phyloP scores from a whole-genome alignment of 805 yeast species.

The Allodekkera sacchari region DNA sequence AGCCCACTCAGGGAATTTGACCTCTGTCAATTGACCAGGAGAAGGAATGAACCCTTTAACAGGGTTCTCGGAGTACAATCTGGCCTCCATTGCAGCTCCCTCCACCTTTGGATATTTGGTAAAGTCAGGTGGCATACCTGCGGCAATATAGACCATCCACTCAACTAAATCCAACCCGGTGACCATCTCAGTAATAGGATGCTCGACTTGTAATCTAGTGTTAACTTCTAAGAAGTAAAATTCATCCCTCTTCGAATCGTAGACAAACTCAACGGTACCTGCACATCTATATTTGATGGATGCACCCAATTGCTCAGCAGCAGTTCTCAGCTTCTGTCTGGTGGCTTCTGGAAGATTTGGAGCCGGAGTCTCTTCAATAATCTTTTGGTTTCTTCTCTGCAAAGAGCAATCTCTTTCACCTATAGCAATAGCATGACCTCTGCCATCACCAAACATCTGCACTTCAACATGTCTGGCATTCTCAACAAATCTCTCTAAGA shows the following conservation, averaged over 20 bases:
- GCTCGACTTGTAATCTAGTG: slow-evolving; percentile 96
- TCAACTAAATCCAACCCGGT: slow-evolving; percentile 94
- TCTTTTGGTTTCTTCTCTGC: slow-evolving; percentile 94
- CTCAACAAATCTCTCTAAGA: slow-evolving; percentile 89
- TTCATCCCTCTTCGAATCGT: slow-evolving; percentile 77
- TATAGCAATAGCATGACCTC: slow-evolving; percentile 83
- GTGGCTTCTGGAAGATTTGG: slow-evolving; percentile 83
- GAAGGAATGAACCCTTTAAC: slow-evolving; percentile 92
- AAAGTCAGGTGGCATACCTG: slow-evolving; percentile 80
- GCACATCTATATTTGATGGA: slow-evolving; percentile 90
- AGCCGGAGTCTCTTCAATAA: slow-evolving; percentile 97
- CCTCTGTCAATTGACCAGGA: slow-evolving; percentile 88
- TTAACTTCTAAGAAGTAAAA: slow-evolving; percentile 94
- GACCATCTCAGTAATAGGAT: slow-evolving; percentile 92
- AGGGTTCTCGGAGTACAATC: slow-evolving; percentile 95
- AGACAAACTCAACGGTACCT: slow-evolving; percentile 94
- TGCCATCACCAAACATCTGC: slow-evolving; percentile 94
- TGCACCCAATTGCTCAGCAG: slow-evolving; percentile 78
- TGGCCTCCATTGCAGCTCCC: slow-evolving; percentile 95
- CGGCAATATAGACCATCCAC: slow-evolving; percentile 93
- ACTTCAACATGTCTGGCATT: slow-evolving; percentile 94
- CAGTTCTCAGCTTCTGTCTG: slow-evolving; percentile 63
- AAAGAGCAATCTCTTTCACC: slow-evolving; percentile 98
- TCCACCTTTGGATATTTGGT: slow-evolving; percentile 45
- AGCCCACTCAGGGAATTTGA: slow-evolving; percentile 82